Conservation (phyloP, 2,329 filamentous ascomycete genomes). For the Penicillium sp. region DNA sequence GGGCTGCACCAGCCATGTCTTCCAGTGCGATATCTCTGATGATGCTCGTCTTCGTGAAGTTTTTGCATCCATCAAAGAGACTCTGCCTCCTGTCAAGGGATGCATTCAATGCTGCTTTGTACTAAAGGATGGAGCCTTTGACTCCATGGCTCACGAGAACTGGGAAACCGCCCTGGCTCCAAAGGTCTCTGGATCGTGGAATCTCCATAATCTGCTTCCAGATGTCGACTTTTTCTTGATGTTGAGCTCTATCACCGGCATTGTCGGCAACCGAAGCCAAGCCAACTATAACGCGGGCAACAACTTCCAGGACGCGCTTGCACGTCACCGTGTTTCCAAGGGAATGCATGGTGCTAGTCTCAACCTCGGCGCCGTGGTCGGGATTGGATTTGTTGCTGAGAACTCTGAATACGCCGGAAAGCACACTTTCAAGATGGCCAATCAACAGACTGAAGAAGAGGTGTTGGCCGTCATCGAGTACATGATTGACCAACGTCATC, state of each 20-base stretch:
- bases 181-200: background rate
- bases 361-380: background rate
- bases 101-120: background rate
- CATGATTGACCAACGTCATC: background rate
- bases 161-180: background rate
- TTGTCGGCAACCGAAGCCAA: background rate
- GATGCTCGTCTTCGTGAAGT: background rate
- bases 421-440: background rate
- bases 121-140: background rate
- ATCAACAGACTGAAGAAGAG: background rate
- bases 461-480: background rate
- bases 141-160: background rate
- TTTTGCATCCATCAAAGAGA: background rate
- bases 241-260: background rate
- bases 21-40: background rate
- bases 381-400: background rate
- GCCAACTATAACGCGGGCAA: background rate
- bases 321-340: background rate
- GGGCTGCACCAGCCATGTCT: background rate
- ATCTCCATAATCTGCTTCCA: background rate
- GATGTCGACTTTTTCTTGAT: constrained; percentile 1
- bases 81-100: background rate
- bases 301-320: background rate
- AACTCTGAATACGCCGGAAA: background rate
- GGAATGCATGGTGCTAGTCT: background rate